phyloP scores from a whole-genome alignment of 768 basidiomycete genomes.

The Boletus reticulatus region DNA sequence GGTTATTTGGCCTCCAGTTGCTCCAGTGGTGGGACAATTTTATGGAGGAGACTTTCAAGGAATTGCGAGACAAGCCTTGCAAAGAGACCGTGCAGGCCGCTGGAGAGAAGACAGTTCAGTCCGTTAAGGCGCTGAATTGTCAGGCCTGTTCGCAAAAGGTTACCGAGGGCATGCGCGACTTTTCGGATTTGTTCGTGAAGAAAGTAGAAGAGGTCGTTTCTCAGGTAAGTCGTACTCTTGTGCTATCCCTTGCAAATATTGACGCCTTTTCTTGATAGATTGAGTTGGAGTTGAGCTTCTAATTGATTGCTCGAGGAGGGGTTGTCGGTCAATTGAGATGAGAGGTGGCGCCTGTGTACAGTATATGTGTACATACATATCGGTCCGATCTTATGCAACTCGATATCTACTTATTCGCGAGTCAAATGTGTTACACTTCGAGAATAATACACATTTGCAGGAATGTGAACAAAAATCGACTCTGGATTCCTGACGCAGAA shows the following conservation, averaged over 20 bases:
- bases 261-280: background rate
- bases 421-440: too few relatives aligned
- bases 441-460: too few relatives aligned
- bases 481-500: too few relatives aligned
- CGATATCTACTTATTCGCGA: too few relatives aligned
- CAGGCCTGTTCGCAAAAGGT: background rate
- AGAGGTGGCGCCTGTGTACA: background rate
- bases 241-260: background rate
- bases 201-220: conserved; percentile 14
- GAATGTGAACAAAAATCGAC: too few relatives aligned
- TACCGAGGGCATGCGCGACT: conserved; percentile 12
- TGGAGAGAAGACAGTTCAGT: background rate
- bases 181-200: conserved; percentile 2
- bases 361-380: background rate
- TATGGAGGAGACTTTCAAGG: conserved; percentile 2
- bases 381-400: too few relatives aligned
- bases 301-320: background rate
- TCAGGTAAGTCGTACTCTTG: background rate
- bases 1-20: background rate
- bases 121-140: background rate
- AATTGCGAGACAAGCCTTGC: conserved; percentile 23
- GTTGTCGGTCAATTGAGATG: background rate
- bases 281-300: conserved; percentile 4
- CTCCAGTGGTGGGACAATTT: conserved; percentile 21
- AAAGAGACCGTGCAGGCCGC: background rate